Evolutionary conservation across 1,139 yeast genomes (phyloP).

Genomic region (Kluyveromyces sp.): DNA sequence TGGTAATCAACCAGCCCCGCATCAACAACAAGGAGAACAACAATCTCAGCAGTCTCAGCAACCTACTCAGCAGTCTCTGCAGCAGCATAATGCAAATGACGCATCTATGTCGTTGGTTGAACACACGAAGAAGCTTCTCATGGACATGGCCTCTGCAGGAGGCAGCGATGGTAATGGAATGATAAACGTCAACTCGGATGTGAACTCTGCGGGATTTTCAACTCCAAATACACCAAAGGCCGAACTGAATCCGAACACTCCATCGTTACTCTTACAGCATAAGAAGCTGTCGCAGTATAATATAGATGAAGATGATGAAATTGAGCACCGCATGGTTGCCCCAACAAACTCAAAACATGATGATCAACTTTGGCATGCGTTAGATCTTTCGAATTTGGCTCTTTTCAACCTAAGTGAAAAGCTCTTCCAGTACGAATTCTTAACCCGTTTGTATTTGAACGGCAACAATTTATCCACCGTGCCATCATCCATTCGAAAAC

Average conservation of each 20-base stretch:
- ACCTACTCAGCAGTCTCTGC: constrained; percentile 9
- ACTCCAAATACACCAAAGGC: constrained; percentile 31
- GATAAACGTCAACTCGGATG: constrained; percentile 5
- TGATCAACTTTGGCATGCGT: constrained; percentile 87
- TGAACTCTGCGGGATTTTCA: constrained; percentile 23
- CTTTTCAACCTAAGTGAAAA: constrained; percentile 62
- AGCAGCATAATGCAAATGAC: constrained; percentile 15
- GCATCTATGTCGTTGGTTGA: constrained; percentile 32
- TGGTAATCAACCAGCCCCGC: constrained; percentile 33
- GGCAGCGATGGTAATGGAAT: constrained; percentile 6
- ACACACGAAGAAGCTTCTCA: constrained; percentile 29
- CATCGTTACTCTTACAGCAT: constrained; percentile 45
- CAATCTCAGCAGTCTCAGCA: constrained; percentile 11
- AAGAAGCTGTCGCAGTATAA: constrained; percentile 49
- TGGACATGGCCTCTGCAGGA: constrained; percentile 28
- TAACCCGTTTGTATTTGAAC: constrained; percentile 79
- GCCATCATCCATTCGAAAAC: constrained; percentile 64
- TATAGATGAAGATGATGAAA: constrained; percentile 69
- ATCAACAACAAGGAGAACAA: constrained; percentile 31
- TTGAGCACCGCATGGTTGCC: constrained; percentile 50
- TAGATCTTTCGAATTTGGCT: constrained; percentile 90
- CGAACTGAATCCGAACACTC: constrained; percentile 24
- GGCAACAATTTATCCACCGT: constrained; percentile 70
- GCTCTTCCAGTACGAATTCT: constrained; percentile 73
- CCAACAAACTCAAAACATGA: constrained; percentile 52